phyloP scores from a whole-genome alignment of 805 yeast genomes.

The Debaryomyces maramus region DNA sequence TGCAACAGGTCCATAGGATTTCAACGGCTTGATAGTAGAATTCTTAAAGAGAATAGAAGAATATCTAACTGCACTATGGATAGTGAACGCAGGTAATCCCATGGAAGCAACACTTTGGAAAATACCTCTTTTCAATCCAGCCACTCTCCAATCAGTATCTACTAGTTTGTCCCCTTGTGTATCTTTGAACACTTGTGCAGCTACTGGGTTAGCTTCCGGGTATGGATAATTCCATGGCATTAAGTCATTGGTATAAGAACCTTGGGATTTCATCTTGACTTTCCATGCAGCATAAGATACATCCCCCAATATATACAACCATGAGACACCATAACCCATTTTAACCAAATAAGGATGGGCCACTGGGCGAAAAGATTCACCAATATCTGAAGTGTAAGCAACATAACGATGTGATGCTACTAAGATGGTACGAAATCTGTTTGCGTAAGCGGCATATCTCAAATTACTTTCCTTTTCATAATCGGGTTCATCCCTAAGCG shows the following conservation, averaged over 20 bases:
- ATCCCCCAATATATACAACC: conserved; percentile 76
- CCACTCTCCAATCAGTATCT: conserved; percentile 66
- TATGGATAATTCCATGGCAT: conserved; percentile 66
- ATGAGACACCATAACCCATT: conserved; percentile 69
- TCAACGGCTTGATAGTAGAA: conserved; percentile 45
- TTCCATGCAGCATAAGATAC: conserved; percentile 74
- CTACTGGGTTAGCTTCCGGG: conserved; percentile 37
- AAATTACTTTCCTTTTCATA: conserved; percentile 28
- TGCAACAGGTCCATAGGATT: conserved; percentile 76
- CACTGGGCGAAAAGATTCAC: conserved; percentile 82
- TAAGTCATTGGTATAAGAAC: conserved; percentile 57
- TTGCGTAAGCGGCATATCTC: conserved; percentile 83
- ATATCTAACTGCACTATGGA: conserved; percentile 73
- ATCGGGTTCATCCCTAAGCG: conserved; percentile 12
- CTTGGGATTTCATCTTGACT: conserved; percentile 63
- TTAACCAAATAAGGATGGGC: conserved; percentile 68
- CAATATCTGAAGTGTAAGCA: conserved; percentile 84
- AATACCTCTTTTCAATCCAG: conserved; percentile 67
- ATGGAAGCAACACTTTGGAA: conserved; percentile 82
- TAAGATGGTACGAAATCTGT: conserved; percentile 67
- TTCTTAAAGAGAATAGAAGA: conserved; percentile 64
- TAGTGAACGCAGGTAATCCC: conserved; percentile 86
- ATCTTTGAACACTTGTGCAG: conserved; percentile 31
- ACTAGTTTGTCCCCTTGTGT: conserved; percentile 24
- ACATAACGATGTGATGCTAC: conserved; percentile 77